Base-by-base conservation (phyloP, 768 basidiomycete species). In the Fomitopsis serialis region DNA sequence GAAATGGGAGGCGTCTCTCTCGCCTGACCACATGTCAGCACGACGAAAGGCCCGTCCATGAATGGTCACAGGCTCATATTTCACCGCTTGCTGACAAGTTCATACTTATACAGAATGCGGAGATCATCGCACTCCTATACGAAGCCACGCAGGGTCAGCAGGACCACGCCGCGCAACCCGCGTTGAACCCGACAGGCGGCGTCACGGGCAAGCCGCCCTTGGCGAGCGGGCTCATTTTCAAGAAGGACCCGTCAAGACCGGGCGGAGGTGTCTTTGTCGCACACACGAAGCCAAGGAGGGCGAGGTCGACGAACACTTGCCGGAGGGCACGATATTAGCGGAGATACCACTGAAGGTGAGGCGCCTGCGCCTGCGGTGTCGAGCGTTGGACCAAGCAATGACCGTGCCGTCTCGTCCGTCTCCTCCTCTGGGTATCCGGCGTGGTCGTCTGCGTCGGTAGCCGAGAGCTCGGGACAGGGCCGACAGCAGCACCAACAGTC, bases 11-110 rank as follows among this genome's bases (percentile, higher is more conserved):
- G 80, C 76, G 51, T 80, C 89, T 0, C 79, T 94, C 54, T 89
- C 87, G 54, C 87, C 89, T 45, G 94, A 97, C 59, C 94, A 98
- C 70, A 95, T 95, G 92, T 92, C 89, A 40, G 85, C 89, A 19
- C 81, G 93, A 71, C 84, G 93, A 58, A 96, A 96, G 85, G 78
- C 74, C 44, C 62, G 92, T 76, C 57, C 60, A 78, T 71, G 45
- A 25, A 37, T 22, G 58, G 34, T 53, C 60, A 44, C 51, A 54
- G 55, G 43, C 43, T 40, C 53, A 17, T 43, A 2, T 34, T 22
- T 15, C 53, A n/a, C 12, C 58, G 19, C 13, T 19, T 53, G 54
- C 68, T 63, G 54, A 52, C 48, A 50, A 45, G 29, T 17, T 54
- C 45, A 17, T 48, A 19, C 17, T 58, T 50, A 47, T 32, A 61